phyloP scores from a whole-genome alignment of 78 protist genomes.

The Dictyostelium intermedium region DNA sequence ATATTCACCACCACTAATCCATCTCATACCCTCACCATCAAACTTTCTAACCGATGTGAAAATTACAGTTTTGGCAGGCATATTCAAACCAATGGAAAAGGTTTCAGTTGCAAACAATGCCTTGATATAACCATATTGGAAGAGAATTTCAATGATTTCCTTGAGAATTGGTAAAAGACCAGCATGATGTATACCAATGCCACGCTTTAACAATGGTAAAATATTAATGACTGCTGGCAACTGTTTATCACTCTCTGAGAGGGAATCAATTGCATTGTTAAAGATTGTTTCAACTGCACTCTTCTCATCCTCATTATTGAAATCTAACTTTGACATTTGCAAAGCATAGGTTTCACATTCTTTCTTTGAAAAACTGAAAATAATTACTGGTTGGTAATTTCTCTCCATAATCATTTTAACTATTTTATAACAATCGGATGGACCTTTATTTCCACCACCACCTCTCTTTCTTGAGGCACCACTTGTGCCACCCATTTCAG shows the following conservation, averaged over 20 bases:
- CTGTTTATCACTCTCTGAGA: constrained; percentile 78
- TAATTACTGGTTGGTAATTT: constrained; percentile 88
- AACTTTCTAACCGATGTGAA: constrained; percentile 89
- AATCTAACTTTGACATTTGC: constrained; percentile 73
- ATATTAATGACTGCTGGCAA: constrained; percentile 82
- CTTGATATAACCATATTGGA: constrained; percentile 93
- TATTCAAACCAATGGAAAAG: constrained; percentile 99
- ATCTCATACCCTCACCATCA: constrained; percentile 87
- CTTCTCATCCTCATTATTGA: constrained; percentile 66
- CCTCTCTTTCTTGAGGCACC: background rate
- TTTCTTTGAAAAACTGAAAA: constrained; percentile 90
- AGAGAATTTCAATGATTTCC: constrained; percentile 97
- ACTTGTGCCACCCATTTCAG: constrained; percentile 18
- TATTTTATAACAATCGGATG: constrained; percentile 85
- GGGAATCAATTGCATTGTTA: constrained; percentile 88
- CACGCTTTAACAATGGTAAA: constrained; percentile 80
- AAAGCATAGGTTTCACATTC: constrained; percentile 86
- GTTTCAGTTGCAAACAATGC: constrained; percentile 99
- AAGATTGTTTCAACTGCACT: constrained; percentile 83
- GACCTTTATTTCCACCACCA: constrained; percentile 6
- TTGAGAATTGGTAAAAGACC: constrained; percentile 97
- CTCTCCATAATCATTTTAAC: constrained; percentile 92
- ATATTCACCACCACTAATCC: constrained; percentile 94
- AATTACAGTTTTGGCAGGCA: constrained; percentile 98
- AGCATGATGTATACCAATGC: constrained; percentile 98